Conservation (phyloP, 805 yeast species). For the Starmerella vaccinii region DNA sequence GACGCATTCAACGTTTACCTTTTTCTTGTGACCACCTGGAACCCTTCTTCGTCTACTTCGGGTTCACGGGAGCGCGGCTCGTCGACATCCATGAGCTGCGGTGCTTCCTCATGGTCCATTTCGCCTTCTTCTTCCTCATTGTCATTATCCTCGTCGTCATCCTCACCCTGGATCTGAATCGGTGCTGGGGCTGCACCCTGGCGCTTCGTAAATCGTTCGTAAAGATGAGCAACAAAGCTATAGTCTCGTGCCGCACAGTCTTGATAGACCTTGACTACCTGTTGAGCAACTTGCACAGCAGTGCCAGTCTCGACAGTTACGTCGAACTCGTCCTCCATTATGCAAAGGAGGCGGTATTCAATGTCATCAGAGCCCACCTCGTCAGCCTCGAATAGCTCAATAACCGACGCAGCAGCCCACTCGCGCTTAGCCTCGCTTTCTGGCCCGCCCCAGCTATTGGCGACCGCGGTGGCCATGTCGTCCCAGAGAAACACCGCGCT, state of each 20-base stretch:
- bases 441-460: conserved; percentile 91
- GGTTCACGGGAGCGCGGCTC: conserved; percentile 41
- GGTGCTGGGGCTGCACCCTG: conserved; percentile 42
- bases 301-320: conserved; percentile 81
- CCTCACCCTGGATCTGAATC: conserved; percentile 43
- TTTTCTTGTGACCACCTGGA: conserved; percentile 54
- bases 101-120: conserved; percentile 29
- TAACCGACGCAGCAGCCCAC: conserved; percentile 77
- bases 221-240: conserved; percentile 47
- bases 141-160: conserved; percentile 39
- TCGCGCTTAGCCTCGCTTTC: conserved; percentile 85
- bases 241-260: conserved; percentile 50
- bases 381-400: conserved; percentile 59
- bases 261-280: conserved; percentile 54
- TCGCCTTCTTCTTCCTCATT: conserved; percentile 37
- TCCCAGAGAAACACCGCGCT: conserved; percentile 91
- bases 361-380: conserved; percentile 67
- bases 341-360: conserved; percentile 75
- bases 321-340: conserved; percentile 94
- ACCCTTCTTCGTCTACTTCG: conserved; percentile 86
- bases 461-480: conserved; percentile 77
- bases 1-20: no score
- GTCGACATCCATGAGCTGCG: conserved; percentile 34
- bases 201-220: conserved; percentile 39
- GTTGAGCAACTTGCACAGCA: conserved; percentile 61